A percentile compares a stretch with the other conserved stretches of the same genome.
These are phyloP conservation scores for Penicillium janthinellum DNA, from an alignment of 2,329 filamentous ascomycete genomes.

Conservation along the genomic window DNA sequence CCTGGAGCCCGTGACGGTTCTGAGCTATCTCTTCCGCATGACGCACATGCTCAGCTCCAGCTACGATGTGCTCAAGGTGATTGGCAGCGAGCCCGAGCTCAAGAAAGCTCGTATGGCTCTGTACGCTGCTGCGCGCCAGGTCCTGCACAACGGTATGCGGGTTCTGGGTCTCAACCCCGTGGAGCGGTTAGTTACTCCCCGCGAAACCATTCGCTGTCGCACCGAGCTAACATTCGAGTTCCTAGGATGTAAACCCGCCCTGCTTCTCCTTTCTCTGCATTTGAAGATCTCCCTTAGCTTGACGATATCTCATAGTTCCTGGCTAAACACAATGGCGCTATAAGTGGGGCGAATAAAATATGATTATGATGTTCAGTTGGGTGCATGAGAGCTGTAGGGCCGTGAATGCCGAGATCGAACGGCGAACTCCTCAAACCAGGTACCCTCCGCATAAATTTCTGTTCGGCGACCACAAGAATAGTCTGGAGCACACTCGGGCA, in stretches of 20 bases:
- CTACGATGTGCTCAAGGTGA: slow-evolving; percentile 65
- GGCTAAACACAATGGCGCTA: slow-evolving; percentile 27
- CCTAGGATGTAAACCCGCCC: slow-evolving; percentile 31
- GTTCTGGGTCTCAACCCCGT: slow-evolving; percentile 67
- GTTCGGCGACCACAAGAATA: neutral
- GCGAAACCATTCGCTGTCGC: neutral
- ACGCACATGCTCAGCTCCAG: slow-evolving; percentile 62
- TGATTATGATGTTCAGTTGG: slow-evolving; percentile 2
- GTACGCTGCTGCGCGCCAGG: slow-evolving; percentile 64
- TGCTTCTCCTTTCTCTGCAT: slow-evolving; percentile 4
- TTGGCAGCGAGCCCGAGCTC: slow-evolving; percentile 60
- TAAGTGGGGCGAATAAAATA: slow-evolving; percentile 21
- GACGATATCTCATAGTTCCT: slow-evolving; percentile 18
- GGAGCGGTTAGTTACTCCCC: slow-evolving; percentile 48
- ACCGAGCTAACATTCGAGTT: slow-evolving; percentile 8
- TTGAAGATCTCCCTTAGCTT: slow-evolving; percentile 9
- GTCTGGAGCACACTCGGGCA: neutral
- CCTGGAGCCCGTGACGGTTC: slow-evolving; percentile 67
- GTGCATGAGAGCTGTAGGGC: neutral
- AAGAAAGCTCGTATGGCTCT: slow-evolving; percentile 63
- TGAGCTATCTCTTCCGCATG: slow-evolving; percentile 69
- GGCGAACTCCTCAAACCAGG: neutral
- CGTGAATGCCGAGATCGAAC: neutral
- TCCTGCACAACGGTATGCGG: slow-evolving; percentile 67
- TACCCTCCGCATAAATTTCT: neutral